A percentile compares a stretch with the other conserved stretches of the same genome.
Conservation (phyloP, 805 yeast genomes). For the Candida methanosorbosa region DNA sequence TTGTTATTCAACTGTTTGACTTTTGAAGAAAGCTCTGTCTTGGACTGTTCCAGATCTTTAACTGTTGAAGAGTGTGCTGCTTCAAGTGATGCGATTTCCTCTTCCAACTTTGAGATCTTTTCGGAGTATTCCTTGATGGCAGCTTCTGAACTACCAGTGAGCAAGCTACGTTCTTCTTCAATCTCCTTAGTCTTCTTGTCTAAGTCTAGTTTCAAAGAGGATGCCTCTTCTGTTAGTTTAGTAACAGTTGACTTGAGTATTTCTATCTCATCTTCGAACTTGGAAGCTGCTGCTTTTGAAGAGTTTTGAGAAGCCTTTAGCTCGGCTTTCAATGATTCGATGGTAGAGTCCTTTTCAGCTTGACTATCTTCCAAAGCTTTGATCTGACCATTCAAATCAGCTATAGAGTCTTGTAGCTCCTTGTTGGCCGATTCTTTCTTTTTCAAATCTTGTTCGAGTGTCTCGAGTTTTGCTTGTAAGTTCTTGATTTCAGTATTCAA, state of each 20-base stretch:
- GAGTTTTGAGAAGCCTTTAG: too few species aligned
- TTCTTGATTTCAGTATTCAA: slow-evolving; percentile 1
- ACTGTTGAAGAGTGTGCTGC: slow-evolving; percentile 7
- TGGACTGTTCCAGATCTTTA: slow-evolving; percentile 7
- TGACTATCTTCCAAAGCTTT: not conserved
- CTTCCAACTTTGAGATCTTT: slow-evolving; percentile 35
- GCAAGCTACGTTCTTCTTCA: slow-evolving; percentile 40
- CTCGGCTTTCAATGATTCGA: not conserved
- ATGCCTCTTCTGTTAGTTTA: slow-evolving; percentile 20
- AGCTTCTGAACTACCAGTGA: slow-evolving; percentile 41
- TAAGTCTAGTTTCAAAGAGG: slow-evolving; percentile 24
- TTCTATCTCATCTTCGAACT: slow-evolving; percentile 2
- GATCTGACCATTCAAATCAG: not conserved
- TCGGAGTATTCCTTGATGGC: slow-evolving; percentile 39
- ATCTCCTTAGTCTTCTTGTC: slow-evolving; percentile 32
- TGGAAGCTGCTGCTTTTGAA: not conserved
- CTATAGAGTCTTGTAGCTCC: slow-evolving; percentile 1
- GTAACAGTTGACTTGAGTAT: slow-evolving; percentile 7
- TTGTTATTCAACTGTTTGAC: slow-evolving; percentile 5
- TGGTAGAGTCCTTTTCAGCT: not conserved
- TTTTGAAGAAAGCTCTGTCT: slow-evolving; percentile 5
- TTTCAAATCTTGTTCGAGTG: slow-evolving; percentile 3
- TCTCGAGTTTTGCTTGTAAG: slow-evolving; percentile 1
- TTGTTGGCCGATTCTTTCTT: slow-evolving; percentile 1
- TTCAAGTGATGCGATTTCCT: slow-evolving; percentile 9